Conservation (phyloP, 306 rosid species). For the Castanopsis chinensis region DNA sequence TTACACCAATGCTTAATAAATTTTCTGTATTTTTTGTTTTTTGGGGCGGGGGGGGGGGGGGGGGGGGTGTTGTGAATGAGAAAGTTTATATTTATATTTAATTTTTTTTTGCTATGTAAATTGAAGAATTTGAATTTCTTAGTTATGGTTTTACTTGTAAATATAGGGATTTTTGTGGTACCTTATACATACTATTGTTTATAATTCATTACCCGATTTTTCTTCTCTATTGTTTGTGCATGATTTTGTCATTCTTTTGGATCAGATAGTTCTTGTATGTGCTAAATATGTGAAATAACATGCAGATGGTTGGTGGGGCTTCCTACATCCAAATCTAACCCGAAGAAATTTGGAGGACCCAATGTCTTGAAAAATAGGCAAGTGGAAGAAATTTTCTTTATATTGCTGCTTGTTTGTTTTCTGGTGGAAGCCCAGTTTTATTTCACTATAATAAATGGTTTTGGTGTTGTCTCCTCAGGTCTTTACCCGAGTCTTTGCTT, state of each 20-base stretch:
- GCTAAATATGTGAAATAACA: neutral
- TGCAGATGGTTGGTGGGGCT: conserved; percentile 79
- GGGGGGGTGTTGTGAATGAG: neutral
- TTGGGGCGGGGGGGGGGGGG: too few relatives aligned
- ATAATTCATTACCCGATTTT: neutral
- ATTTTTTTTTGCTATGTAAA: too few relatives aligned
- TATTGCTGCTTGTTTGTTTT: neutral
- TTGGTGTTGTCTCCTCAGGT: conserved; percentile 16
- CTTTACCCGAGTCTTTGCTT: conserved; percentile 60
- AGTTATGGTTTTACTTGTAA: too few relatives aligned
- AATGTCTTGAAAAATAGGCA: conserved; percentile 34
- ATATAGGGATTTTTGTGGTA: neutral
- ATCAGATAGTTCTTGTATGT: neutral
- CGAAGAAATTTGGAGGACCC: conserved; percentile 29
- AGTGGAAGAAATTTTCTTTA: neutral
- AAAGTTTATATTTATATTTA: neutral
- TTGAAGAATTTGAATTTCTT: too few relatives aligned
- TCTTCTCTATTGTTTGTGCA: neutral
- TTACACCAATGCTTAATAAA: neutral
- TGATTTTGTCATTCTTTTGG: neutral
- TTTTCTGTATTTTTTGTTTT: neutral
- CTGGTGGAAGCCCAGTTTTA: neutral
- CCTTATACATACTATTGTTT: neutral
- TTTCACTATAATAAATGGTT: neutral
- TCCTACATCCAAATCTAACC: conserved; percentile 32